phyloP scores from a whole-genome alignment of 306 rosid genomes.

The Inga leiocalycina region DNA sequence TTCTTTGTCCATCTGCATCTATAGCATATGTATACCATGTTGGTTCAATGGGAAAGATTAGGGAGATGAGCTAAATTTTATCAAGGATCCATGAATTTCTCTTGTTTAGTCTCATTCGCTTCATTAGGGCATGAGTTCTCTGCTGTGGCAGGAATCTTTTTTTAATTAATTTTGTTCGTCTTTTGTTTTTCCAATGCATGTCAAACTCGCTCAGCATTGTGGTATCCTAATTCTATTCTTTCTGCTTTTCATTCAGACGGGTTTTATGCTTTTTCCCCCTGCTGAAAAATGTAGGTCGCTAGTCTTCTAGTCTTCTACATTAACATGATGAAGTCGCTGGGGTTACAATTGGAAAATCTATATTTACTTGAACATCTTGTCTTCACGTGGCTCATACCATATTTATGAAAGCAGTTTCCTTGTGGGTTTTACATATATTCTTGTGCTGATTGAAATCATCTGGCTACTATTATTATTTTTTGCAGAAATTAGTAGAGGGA shows the following conservation, averaged over 20 bases:
- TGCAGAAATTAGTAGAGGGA: slow-evolving; percentile 93
- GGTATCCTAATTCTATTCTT: slow-evolving; percentile 1
- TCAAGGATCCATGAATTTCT: neutral
- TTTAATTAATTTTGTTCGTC: neutral
- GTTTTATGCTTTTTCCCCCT: neutral
- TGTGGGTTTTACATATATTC: slow-evolving; percentile 7
- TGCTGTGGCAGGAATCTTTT: slow-evolving; percentile 7
- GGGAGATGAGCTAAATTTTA: neutral
- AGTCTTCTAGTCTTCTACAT: neutral
- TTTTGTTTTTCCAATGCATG: slow-evolving; percentile 7
- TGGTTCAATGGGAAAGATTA: slow-evolving; percentile 3
- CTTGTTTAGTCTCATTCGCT: slow-evolving; percentile 9
- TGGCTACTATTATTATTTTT: slow-evolving; percentile 1
- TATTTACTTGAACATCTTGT: slow-evolving; percentile 22
- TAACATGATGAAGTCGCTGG: neutral
- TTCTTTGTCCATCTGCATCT: slow-evolving; percentile 29
- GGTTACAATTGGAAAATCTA: neutral
- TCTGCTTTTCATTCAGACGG: neutral
- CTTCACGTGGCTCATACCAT: slow-evolving; percentile 2
- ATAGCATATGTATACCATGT: slow-evolving; percentile 9
- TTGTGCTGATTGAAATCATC: neutral
- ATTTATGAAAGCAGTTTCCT: neutral
- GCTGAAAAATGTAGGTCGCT: neutral
- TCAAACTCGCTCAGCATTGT: neutral
- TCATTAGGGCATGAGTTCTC: neutral